Evolutionary conservation across 2,329 filamentous ascomycete species (phyloP).

Genomic region (Phoma sp.): DNA sequence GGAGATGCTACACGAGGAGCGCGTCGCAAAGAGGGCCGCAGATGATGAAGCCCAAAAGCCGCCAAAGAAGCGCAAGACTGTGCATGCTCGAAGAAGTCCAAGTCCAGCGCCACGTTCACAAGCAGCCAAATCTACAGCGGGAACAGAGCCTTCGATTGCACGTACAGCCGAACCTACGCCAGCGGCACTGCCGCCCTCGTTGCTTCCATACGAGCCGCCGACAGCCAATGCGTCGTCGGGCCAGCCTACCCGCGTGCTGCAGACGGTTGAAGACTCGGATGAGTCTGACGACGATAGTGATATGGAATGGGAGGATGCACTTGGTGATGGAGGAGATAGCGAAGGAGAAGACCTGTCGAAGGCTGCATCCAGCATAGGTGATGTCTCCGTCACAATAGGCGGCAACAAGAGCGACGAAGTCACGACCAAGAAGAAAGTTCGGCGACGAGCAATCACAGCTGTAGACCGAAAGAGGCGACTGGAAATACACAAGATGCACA

Average conservation of each 20-base stretch:
- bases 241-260: slow-evolving; percentile 40
- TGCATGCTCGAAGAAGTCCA: slow-evolving; percentile 11
- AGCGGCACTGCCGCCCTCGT: slow-evolving; percentile 15
- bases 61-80: slow-evolving; percentile 47
- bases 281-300: slow-evolving; percentile 66
- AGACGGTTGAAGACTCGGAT: slow-evolving; percentile 52
- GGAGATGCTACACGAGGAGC: slow-evolving; percentile 54
- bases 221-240: slow-evolving; percentile 12
- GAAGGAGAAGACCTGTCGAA: slow-evolving; percentile 29
- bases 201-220: slow-evolving; percentile 14
- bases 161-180: neutral
- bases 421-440: slow-evolving; percentile 43
- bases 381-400: slow-evolving; percentile 51
- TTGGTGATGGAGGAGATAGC: slow-evolving; percentile 35
- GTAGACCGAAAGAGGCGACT: slow-evolving; percentile 68
- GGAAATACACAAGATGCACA: slow-evolving; percentile 83
- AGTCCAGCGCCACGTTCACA: slow-evolving; percentile 7
- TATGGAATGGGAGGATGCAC: slow-evolving; percentile 66
- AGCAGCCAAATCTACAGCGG: neutral
- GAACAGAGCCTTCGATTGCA: neutral
- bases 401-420: slow-evolving; percentile 36
- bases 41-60: slow-evolving; percentile 43
- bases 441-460: slow-evolving; percentile 60
- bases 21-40: slow-evolving; percentile 35
- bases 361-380: slow-evolving; percentile 43